phyloP scores from a whole-genome alignment of 1,139 yeast species.

The Groenewaldozyma auringiensis region DNA sequence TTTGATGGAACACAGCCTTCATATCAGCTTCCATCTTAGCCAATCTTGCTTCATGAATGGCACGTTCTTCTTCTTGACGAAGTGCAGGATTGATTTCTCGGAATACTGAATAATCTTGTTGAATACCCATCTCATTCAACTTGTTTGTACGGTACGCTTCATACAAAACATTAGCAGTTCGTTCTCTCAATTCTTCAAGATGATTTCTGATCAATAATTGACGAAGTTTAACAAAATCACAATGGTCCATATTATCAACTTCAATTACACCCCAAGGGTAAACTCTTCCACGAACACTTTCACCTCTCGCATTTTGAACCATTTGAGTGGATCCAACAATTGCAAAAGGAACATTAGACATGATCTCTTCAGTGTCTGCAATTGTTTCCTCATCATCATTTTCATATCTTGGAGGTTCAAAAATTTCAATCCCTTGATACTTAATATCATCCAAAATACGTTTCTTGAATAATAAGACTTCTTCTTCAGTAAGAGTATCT shows the following conservation, averaged over 20 bases:
- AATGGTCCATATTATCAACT: constrained; percentile 90
- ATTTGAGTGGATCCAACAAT: constrained; percentile 83
- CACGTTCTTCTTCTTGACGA: constrained; percentile 90
- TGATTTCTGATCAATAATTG: constrained; percentile 84
- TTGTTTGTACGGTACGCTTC: constrained; percentile 87
- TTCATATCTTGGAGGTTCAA: constrained; percentile 71
- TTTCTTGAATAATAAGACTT: constrained; percentile 64
- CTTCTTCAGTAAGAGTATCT: constrained; percentile 87
- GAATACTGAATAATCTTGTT: constrained; percentile 87
- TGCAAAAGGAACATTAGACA: constrained; percentile 81
- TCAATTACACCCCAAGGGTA: constrained; percentile 99
- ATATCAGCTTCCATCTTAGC: constrained; percentile 94
- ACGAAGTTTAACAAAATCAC: constrained; percentile 86
- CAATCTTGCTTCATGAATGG: constrained; percentile 86
- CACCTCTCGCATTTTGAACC: constrained; percentile 68
- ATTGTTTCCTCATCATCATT: constrained; percentile 79
- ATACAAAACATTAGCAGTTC: constrained; percentile 67
- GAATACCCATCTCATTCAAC: constrained; percentile 73
- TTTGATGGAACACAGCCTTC: constrained; percentile 95
- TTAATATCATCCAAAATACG: constrained; percentile 65
- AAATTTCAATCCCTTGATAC: constrained; percentile 68
- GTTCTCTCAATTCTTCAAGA: constrained; percentile 89
- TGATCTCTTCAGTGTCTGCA: constrained; percentile 56
- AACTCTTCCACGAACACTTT: constrained; percentile 79
- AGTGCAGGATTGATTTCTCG: constrained; percentile 89